Evolutionary conservation across 2,329 filamentous ascomycete genomes (phyloP).

Genomic region (Colletotrichum sansevieriae): DNA sequence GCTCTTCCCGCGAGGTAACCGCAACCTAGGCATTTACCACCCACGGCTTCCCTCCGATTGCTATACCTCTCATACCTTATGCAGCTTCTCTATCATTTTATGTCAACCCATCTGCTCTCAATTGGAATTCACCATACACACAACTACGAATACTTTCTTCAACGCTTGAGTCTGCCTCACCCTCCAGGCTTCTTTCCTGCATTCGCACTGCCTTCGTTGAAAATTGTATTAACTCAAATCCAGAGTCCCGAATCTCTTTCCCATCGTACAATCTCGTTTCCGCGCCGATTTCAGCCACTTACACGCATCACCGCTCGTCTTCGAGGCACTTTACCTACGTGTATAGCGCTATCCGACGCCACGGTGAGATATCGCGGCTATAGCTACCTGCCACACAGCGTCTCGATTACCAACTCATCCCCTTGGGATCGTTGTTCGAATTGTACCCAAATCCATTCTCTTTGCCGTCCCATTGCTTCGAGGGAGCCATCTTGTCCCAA

Average conservation of each 20-base stretch:
- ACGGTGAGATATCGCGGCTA: neutral
- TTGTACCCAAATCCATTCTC: neutral
- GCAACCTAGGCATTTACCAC: too few species aligned
- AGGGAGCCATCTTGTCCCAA: neutral
- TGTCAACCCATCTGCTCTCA: neutral
- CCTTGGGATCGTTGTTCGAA: conserved; percentile 9
- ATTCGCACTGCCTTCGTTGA: neutral
- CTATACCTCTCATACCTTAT: too few species aligned
- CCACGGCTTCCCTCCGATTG: too few species aligned
- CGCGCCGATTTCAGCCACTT: conserved; percentile 18
- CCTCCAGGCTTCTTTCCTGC: neutral
- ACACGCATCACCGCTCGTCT: conserved; percentile 1
- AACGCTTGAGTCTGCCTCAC: too few species aligned
- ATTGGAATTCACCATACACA: too few species aligned
- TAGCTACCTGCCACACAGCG: neutral
- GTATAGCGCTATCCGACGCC: conserved; percentile 2
- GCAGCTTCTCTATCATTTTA: neutral
- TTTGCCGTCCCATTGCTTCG: conserved; percentile 1
- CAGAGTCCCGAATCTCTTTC: conserved; percentile 10
- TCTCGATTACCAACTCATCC: neutral
- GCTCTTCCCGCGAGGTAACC: neutral
- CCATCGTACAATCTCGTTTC: neutral
- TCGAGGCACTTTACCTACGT: neutral
- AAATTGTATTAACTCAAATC: neutral
- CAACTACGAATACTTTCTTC: too few species aligned